A percentile compares a stretch with the other conserved stretches of the same genome.
Conservation (phyloP, 345 rosid species). For the Euphorbia tirucalli region DNA sequence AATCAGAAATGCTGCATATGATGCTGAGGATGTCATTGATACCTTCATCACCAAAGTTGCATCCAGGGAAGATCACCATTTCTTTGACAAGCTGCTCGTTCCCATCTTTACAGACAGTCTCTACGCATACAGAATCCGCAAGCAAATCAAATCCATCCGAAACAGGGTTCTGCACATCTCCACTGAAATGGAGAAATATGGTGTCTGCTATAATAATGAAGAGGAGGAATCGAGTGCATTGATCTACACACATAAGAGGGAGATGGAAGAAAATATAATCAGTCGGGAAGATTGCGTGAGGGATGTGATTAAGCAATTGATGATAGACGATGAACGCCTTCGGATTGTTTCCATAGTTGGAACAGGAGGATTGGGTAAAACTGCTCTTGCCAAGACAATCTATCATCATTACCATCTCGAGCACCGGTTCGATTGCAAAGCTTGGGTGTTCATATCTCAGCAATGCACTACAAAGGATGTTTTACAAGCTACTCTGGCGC, state of each 20-base stretch:
- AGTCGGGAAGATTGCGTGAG: not conserved
- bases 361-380: not conserved
- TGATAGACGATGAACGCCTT: not conserved
- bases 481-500: not conserved
- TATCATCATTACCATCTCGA: not conserved
- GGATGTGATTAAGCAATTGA: not conserved
- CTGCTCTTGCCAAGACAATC: conserved; percentile 5
- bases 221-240: not conserved
- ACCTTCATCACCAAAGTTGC: not conserved
- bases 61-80: not conserved
- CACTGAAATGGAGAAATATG: not conserved
- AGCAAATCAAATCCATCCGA: not conserved
- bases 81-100: not conserved
- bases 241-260: not conserved
- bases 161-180: not conserved
- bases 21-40: conserved; percentile 23
- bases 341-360: conserved; percentile 5
- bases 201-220: not conserved
- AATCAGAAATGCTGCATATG: conserved; percentile 13
- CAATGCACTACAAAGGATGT: not conserved
- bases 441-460: conserved; percentile 6
- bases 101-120: not conserved
- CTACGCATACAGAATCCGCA: not conserved
- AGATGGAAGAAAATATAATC: not conserved
- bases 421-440: not conserved